These are phyloP conservation scores for Musa beccarii DNA, from an alignment of 176 grass and related monocot species.

Conservation along the genomic window DNA sequence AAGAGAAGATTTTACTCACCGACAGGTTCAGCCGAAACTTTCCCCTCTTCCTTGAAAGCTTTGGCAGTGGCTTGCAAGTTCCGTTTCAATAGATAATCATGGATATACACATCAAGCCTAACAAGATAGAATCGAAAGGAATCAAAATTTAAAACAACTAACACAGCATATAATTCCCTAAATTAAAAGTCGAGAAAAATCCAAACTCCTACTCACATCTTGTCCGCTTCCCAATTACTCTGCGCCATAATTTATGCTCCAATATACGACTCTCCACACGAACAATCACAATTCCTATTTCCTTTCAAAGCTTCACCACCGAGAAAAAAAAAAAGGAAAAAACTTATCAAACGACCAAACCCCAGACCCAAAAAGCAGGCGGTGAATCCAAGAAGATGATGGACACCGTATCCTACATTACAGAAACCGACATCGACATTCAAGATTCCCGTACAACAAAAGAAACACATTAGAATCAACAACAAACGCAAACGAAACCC, in stretches of 20 bases:
- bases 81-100: constrained; percentile 83
- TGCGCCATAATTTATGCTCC: constrained; percentile 37
- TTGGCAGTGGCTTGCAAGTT: constrained; percentile 82
- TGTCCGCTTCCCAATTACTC: constrained; percentile 92
- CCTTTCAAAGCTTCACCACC: neutral
- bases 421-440: neutral
- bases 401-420: neutral
- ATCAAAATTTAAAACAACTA: neutral
- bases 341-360: too few species aligned
- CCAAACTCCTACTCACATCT: constrained; percentile 45
- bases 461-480: neutral
- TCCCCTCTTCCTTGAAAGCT: constrained; percentile 86
- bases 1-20: constrained; percentile 30
- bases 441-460: neutral
- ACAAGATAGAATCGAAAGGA: neutral
- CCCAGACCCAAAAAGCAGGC: neutral
- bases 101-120: constrained; percentile 98
- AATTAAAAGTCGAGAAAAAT: neutral
- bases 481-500: neutral
- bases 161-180: neutral
- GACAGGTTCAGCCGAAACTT: constrained; percentile 84
- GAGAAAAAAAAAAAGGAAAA: too few species aligned
- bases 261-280: neutral
- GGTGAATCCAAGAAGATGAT: neutral
- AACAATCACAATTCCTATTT: neutral